phyloP scores from a whole-genome alignment of 176 grass and related monocot species.

The Melocanna baccifera region DNA sequence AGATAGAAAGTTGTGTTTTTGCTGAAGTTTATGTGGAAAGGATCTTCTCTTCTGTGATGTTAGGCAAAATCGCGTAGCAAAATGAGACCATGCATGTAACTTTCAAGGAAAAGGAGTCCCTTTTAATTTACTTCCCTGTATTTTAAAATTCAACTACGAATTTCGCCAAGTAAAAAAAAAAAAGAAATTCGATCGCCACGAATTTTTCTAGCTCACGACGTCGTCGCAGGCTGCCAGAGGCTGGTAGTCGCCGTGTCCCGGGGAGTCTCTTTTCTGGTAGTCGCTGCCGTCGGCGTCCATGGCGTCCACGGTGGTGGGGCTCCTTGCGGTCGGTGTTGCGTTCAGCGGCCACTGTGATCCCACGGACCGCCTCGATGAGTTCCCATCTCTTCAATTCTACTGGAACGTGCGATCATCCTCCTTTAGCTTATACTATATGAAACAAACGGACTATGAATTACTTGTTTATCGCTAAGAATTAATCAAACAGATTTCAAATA shows the following conservation, averaged over 20 bases:
- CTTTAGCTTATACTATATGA: not conserved
- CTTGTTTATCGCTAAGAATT: not conserved
- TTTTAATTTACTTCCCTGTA: not conserved
- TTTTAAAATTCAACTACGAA: not conserved
- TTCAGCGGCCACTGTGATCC: not conserved
- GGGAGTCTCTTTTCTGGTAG: not conserved
- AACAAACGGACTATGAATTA: not conserved
- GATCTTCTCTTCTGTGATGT: not conserved
- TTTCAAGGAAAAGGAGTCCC: not conserved
- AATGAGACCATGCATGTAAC: not conserved
- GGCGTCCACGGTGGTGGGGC: not conserved
- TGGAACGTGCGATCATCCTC: not conserved
- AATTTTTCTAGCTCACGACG: not conserved
- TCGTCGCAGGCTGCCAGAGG: not conserved
- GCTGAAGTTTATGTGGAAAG: not conserved
- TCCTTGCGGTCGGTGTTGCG: not conserved
- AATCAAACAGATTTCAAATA: not conserved
- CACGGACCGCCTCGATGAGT: not conserved
- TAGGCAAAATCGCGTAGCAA: not conserved
- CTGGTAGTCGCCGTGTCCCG: not conserved
- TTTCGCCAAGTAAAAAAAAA: not conserved
- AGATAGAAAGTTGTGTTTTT: not conserved
- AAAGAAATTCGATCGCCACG: not conserved
- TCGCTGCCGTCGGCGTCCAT: not conserved
- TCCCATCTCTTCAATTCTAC: not conserved